Base-by-base conservation (phyloP, 352 stramenopile species). In the Globisporangium spiculum region DNA sequence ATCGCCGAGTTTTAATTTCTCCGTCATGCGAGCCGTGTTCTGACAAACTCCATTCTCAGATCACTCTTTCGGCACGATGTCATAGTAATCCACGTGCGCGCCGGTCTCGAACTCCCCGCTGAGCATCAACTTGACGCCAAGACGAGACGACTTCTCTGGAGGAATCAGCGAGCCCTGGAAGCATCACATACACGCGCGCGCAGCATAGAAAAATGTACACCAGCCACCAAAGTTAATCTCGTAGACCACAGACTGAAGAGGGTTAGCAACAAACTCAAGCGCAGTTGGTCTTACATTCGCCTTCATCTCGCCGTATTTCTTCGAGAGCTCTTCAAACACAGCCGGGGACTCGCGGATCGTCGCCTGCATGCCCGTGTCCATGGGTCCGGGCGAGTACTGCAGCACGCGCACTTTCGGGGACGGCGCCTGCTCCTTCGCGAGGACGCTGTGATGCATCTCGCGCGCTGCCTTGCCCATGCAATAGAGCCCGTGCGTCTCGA, bases 361-460 rank as follows among this genome's bases (percentile, higher is more conserved):
- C 44, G 71, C 58, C 66, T 93, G 80, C 89, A 97, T 97, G 64
- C 84, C 83, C 52, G 88, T 97, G 69, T 96, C 82, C 83, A 97
- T 92, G 0, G 89, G 84, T 22, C 91, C 91, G 0, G 90, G 90
- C 52, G 90, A 90, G 65, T 97, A 97, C 75, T 83, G 93, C 16
- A 97, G 77, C 48, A 93, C 78, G 22, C 80, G 81, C 14, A 92
- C 67, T 38, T 73, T 79, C 12, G 59, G 71, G 8, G 1, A 16
- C 0, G 36, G n/a, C 12, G 58, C 73, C 62, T 94, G 83, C 65
- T 95, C 89, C 26, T 75, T 68, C 1, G 83, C 88, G 34, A 96
- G 65, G 38, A 94, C 86, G 54, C 73, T 68, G 56, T 86, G 76
- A 60, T 95, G 91, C 91, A 97, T 97, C 68, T 97, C 90, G 24